Conservation (phyloP, 2,329 filamentous ascomycete genomes). For the Cytospora leucostoma region DNA sequence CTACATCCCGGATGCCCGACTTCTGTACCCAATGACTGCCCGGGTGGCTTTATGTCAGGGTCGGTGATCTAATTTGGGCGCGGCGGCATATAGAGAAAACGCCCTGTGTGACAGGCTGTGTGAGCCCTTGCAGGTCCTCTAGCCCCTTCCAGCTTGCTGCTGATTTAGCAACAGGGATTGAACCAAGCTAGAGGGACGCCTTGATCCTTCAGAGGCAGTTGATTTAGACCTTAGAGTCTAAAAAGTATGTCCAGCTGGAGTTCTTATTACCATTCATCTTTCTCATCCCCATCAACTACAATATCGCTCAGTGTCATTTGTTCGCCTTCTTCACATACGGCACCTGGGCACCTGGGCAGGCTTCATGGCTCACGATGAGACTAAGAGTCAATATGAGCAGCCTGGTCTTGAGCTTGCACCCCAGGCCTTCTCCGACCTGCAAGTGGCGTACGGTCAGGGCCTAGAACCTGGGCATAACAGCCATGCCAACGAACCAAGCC, state of each 20-base stretch:
- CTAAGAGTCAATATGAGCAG: slow-evolving; percentile 4
- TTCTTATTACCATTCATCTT: background rate
- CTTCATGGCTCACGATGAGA: background rate
- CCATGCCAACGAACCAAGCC: background rate
- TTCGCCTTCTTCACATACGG: background rate
- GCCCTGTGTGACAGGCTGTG: background rate
- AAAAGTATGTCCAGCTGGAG: background rate
- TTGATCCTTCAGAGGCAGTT: too few species aligned
- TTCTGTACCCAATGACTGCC: slow-evolving; percentile 1
- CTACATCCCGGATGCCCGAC: background rate
- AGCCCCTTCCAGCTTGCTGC: background rate
- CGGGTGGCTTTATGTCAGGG: background rate
- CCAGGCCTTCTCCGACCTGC: background rate
- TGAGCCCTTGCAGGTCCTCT: slow-evolving; percentile 11
- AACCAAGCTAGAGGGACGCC: too few species aligned
- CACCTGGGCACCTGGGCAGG: too few species aligned
- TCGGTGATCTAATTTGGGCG: slow-evolving; percentile 14
- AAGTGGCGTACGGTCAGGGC: slow-evolving; percentile 7
- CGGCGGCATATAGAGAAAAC: background rate
- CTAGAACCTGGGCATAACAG: background rate
- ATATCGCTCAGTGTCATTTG: background rate
- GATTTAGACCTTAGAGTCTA: background rate
- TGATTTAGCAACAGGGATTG: too few species aligned
- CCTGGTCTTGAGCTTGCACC: slow-evolving; percentile 13
- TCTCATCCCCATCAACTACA: background rate